Percentiles rank a stretch among this genome's conserved stretches.
phyloP scores from a whole-genome alignment of 768 basidiomycete genomes.

The Podaxis mareebaensis region DNA sequence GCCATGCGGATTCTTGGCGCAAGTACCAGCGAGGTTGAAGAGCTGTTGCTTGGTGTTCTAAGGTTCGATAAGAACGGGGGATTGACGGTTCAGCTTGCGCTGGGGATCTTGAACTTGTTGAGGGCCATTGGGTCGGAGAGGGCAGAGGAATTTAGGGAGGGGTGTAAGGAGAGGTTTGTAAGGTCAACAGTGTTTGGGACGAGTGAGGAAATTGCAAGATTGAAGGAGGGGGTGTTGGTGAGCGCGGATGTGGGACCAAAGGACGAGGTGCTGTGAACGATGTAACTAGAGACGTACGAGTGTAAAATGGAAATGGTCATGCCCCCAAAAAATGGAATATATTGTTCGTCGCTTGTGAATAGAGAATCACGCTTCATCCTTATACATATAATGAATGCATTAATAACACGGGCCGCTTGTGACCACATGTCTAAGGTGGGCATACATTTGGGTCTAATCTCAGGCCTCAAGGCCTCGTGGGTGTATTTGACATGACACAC shows the following conservation, averaged over 20 bases:
- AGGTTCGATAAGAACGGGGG: conserved; percentile 32
- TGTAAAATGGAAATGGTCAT: not conserved
- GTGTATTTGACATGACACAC: not conserved
- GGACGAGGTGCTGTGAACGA: not conserved
- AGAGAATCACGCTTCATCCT: too few species aligned
- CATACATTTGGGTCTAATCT: too few species aligned
- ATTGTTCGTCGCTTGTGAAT: not conserved
- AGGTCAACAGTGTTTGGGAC: conserved; percentile 70
- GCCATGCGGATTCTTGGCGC: conserved; percentile 48
- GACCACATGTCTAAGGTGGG: too few species aligned
- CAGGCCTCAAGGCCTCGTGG: too few species aligned
- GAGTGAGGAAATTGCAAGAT: conserved; percentile 44
- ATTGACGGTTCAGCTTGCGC: conserved; percentile 45
- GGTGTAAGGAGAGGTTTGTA: conserved; percentile 53
- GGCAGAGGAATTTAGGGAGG: conserved; percentile 59
- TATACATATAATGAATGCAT: too few species aligned
- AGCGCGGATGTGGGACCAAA: not conserved
- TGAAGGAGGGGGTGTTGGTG: conserved; percentile 32
- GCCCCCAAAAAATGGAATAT: not conserved
- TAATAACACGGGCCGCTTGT: too few species aligned
- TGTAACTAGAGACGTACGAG: not conserved
- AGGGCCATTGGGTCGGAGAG: conserved; percentile 57
- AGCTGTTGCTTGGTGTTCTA: conserved; percentile 50
- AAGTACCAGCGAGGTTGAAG: conserved; percentile 61
- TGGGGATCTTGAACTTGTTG: conserved; percentile 44